Conservation (phyloP, 2,329 filamentous ascomycete species). For the Endothia cerciana region DNA sequence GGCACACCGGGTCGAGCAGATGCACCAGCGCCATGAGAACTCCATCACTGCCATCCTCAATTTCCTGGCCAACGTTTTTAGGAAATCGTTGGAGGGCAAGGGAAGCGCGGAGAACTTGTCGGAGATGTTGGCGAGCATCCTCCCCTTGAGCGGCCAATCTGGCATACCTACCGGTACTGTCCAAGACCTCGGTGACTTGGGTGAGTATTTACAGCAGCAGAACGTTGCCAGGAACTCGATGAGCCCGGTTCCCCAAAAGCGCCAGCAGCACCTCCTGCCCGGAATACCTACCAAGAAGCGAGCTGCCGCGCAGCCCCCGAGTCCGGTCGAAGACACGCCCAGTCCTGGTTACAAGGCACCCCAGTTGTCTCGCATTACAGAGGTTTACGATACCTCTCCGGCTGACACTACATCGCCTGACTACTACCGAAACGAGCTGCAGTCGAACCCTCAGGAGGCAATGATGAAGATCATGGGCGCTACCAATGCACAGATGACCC, state of each 20-base stretch:
- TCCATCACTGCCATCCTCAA: conserved; percentile 99
- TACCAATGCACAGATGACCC: conserved; percentile 59
- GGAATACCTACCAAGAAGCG: conserved; percentile 51
- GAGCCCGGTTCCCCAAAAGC: conserved; percentile 48
- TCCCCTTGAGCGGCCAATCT: conserved; percentile 56
- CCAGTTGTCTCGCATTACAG: conserved; percentile 61
- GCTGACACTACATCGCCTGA: conserved; percentile 51
- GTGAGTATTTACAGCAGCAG: conserved; percentile 59
- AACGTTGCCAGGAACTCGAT: conserved; percentile 43
- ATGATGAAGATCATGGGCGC: conserved; percentile 71
- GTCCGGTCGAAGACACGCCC: conserved; percentile 32
- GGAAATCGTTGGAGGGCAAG: conserved; percentile 87
- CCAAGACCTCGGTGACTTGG: conserved; percentile 65
- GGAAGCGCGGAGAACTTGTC: conserved; percentile 75
- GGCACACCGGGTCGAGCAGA: conserved; percentile 83
- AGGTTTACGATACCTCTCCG: conserved; percentile 59
- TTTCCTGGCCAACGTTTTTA: conserved; percentile 95
- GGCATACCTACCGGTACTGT: conserved; percentile 58
- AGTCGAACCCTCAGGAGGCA: conserved; percentile 60
- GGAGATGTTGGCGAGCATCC: conserved; percentile 79
- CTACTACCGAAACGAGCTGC: conserved; percentile 59
- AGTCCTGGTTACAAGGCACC: conserved; percentile 27
- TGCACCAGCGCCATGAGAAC: conserved; percentile 96
- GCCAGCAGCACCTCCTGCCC: conserved; percentile 57
- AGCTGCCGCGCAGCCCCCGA: conserved; percentile 35